These are phyloP conservation scores for Uncinocarpus reesii DNA, from an alignment of 2,329 filamentous ascomycete species.

Conservation along the genomic window DNA sequence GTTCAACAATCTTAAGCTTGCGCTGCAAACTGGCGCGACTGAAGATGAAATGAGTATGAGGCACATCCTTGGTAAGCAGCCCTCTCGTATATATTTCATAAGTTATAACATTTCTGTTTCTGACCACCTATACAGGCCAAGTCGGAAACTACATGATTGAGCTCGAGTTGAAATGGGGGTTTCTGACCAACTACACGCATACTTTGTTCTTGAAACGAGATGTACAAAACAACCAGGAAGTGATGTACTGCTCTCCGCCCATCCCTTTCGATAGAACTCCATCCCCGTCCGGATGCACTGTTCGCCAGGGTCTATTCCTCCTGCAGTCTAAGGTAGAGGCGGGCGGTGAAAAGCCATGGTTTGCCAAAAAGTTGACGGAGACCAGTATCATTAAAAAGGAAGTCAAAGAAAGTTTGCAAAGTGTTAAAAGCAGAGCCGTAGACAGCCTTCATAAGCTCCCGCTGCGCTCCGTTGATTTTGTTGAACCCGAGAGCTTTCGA, in stretches of 20 bases:
- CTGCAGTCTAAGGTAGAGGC: not conserved
- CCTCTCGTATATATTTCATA: not conserved
- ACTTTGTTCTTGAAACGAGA: constrained; percentile 12
- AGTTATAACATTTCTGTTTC: not conserved
- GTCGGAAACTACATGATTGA: constrained; percentile 14
- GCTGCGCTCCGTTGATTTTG: too few relatives aligned
- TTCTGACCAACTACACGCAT: constrained; percentile 10
- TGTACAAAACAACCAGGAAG: not conserved
- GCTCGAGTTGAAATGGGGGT: constrained; percentile 12
- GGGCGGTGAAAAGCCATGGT: not conserved
- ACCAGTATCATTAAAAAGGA: not conserved
- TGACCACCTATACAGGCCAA: constrained; percentile 6
- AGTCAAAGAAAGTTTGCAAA: not conserved
- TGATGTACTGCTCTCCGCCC: not conserved
- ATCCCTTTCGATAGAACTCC: not conserved
- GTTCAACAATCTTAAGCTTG: too few relatives aligned
- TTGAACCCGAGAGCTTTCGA: too few relatives aligned
- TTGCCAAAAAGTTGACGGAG: not conserved
- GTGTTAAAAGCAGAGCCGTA: too few relatives aligned
- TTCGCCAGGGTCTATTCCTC: constrained; percentile 13
- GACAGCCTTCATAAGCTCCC: too few relatives aligned
- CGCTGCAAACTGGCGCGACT: not conserved
- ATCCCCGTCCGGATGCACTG: not conserved
- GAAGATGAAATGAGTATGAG: not conserved
- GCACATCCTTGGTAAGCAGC: constrained; percentile 7